Evolutionary conservation across 306 rosid genomes (phyloP).

Genomic region (Begonia loranthoides): DNA sequence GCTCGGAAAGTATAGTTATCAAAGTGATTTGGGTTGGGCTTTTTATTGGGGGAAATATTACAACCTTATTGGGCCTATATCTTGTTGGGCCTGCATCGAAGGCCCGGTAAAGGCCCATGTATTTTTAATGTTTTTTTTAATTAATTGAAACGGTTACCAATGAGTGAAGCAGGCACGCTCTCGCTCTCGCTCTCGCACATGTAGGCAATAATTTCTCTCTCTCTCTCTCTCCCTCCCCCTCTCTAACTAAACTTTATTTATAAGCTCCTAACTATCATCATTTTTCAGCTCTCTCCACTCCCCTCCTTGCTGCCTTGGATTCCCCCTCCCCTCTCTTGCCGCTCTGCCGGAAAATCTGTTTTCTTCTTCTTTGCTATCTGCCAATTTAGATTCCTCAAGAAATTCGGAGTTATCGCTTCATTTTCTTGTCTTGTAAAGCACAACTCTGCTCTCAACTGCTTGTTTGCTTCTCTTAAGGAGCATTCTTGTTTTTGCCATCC

Average conservation of each 20-base stretch:
- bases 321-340: constrained; percentile 3
- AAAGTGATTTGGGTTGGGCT: too few relatives aligned
- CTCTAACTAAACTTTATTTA: not conserved
- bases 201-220: not conserved
- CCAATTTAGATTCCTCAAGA: not conserved
- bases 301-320: constrained; percentile 1
- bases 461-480: not conserved
- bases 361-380: constrained; percentile 1
- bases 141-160: too few relatives aligned
- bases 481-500: not conserved
- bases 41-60: too few relatives aligned
- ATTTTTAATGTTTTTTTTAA: too few relatives aligned
- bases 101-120: too few relatives aligned
- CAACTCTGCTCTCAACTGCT: not conserved
- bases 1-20: too few relatives aligned
- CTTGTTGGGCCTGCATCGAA: too few relatives aligned
- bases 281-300: not conserved
- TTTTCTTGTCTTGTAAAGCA: not conserved
- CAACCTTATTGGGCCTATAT: too few relatives aligned
- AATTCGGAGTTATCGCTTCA: not conserved
- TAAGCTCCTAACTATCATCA: not conserved
- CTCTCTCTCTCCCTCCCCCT: not conserved
- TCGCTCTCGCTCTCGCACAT: not conserved
- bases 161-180: too few relatives aligned
- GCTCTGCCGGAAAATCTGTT: not conserved